Conservation (phyloP, 1,139 yeast genomes). For the Hanseniaspora sp. region DNA sequence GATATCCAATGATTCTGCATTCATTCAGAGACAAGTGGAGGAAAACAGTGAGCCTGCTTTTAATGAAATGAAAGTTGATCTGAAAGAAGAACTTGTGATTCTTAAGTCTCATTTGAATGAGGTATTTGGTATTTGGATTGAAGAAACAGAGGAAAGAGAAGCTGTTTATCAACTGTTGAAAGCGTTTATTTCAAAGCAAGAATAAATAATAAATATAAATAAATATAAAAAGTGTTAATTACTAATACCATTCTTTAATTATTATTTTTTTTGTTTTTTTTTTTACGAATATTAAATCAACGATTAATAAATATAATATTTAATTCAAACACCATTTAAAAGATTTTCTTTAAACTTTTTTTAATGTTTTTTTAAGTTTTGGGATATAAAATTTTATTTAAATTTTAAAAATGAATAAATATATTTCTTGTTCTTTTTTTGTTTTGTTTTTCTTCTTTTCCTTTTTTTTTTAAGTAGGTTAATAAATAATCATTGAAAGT, state of each 20-base stretch:
- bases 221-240: too few relatives aligned
- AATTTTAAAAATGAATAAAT: constrained; percentile 1
- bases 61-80: constrained; percentile 60
- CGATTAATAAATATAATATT: too few relatives aligned
- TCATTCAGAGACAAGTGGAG: constrained; percentile 12
- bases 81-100: constrained; percentile 70
- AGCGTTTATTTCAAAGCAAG: constrained; percentile 30
- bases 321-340: too few relatives aligned
- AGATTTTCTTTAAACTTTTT: background rate
- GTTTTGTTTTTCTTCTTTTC: too few relatives aligned
- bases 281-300: too few relatives aligned
- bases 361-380: background rate
- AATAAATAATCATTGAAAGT: too few relatives aligned
- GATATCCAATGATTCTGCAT: constrained; percentile 25
- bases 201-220: background rate
- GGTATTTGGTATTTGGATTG: constrained; percentile 83
- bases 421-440: background rate
- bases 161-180: constrained; percentile 47
- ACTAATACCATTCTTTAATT: too few relatives aligned
- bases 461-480: too few relatives aligned
- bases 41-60: constrained; percentile 33
- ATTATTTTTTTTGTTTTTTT: too few relatives aligned
- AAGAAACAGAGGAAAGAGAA: constrained; percentile 61
- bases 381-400: background rate
- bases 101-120: constrained; percentile 65